phyloP scores from a whole-genome alignment of 2,329 filamentous ascomycete genomes.

The Periconia digitata region DNA sequence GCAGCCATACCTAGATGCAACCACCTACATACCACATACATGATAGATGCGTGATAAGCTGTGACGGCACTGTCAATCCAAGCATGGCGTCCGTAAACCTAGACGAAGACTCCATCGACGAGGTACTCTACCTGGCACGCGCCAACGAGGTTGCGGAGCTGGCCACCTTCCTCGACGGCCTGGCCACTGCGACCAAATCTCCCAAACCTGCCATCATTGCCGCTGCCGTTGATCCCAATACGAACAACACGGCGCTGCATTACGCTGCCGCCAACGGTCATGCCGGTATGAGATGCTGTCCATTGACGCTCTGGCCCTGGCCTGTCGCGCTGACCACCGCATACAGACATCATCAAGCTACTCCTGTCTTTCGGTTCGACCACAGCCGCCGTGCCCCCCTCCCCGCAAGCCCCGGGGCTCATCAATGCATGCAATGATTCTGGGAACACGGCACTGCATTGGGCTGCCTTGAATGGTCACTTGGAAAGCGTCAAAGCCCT shows the following conservation, averaged over 20 bases:
- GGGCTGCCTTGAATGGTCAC: conserved; percentile 89
- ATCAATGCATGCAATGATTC: conserved; percentile 73
- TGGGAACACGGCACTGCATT: conserved; percentile 91
- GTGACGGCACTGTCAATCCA: not conserved
- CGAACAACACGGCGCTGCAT: conserved; percentile 79
- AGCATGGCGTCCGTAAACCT: conserved; percentile 24
- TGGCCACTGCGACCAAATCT: conserved; percentile 64
- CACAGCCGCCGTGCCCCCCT: conserved; percentile 20
- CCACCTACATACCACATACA: no score
- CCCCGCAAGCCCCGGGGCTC: conserved; percentile 45
- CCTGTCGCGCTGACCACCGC: conserved; percentile 18
- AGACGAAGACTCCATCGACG: conserved; percentile 78
- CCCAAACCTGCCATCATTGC: conserved; percentile 64
- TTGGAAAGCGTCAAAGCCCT: conserved; percentile 77
- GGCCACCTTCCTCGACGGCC: conserved; percentile 56
- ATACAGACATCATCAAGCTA: conserved; percentile 35
- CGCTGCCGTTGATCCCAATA: conserved; percentile 71
- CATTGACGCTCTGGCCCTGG: not conserved
- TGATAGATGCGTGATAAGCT: no score
- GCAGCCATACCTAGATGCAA: no score
- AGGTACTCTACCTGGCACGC: conserved; percentile 85
- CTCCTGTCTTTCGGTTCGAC: conserved; percentile 41
- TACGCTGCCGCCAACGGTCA: conserved; percentile 94
- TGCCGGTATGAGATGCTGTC: conserved; percentile 56
- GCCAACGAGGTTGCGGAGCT: conserved; percentile 75